These are phyloP conservation scores for Rhodamnia rubescens DNA, from an alignment of 345 rosid genomes.

Conservation along the genomic window DNA sequence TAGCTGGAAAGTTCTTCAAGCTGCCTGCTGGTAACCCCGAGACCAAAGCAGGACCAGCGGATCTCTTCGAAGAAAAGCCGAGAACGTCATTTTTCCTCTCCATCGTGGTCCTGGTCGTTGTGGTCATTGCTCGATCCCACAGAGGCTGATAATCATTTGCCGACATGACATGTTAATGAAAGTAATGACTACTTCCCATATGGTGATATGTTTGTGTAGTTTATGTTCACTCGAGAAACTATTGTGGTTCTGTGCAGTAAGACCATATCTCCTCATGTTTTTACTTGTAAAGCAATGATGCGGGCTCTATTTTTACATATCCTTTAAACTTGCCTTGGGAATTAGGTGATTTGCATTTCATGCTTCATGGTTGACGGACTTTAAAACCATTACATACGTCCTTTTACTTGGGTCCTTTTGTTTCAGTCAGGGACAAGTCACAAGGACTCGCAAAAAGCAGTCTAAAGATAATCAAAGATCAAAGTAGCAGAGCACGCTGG, in stretches of 20 bases:
- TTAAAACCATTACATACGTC: background rate
- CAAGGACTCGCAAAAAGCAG: background rate
- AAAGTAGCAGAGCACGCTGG: background rate
- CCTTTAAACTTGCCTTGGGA: background rate
- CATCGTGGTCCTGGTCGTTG: conserved; percentile 26
- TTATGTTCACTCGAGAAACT: background rate
- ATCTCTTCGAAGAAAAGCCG: conserved; percentile 14
- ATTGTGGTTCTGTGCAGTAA: background rate
- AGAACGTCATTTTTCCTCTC: conserved; percentile 29
- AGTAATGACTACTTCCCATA: background rate
- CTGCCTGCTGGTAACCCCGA: conserved; percentile 13
- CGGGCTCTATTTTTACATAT: background rate
- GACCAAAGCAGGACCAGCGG: background rate
- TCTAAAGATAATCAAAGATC: background rate
- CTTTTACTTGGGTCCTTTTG: background rate
- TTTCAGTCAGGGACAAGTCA: background rate
- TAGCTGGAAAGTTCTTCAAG: conserved; percentile 30
- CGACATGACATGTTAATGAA: conserved; percentile 23
- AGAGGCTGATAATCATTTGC: conserved; percentile 24
- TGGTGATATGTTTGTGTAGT: background rate
- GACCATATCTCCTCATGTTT: background rate
- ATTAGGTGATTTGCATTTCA: background rate
- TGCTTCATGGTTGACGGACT: background rate
- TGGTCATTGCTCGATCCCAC: conserved; percentile 19
- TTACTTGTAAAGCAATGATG: background rate